phyloP scores from a whole-genome alignment of 768 basidiomycete species.

The Punctularia strigosozonata region DNA sequence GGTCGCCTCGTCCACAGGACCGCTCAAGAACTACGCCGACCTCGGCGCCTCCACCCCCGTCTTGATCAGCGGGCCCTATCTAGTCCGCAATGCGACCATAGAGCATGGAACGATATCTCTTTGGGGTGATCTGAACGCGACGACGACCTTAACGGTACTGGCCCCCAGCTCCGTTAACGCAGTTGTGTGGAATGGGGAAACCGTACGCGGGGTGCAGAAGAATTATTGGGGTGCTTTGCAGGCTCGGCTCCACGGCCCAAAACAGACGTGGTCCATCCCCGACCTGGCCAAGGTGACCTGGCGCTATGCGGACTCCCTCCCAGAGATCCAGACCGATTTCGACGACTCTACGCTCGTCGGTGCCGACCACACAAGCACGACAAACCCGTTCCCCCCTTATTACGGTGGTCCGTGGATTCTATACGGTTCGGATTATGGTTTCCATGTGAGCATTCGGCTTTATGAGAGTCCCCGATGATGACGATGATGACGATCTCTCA shows the following conservation, averaged over 20 bases:
- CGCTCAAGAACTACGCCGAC: conserved; percentile 14
- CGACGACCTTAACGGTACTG: conserved; percentile 12
- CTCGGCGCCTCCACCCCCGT: conserved; percentile 12
- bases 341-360: conserved; percentile 16
- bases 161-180: conserved; percentile 8
- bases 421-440: conserved; percentile 14
- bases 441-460: no score
- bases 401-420: no score
- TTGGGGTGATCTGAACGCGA: conserved; percentile 15
- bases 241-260: no score
- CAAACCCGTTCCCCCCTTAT: conserved; percentile 12
- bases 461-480: no score
- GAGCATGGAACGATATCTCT: conserved; percentile 9
- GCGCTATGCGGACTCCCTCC: conserved; percentile 16
- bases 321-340: conserved; percentile 14
- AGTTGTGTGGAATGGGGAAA: conserved; percentile 17
- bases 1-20: conserved; percentile 10
- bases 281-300: conserved; percentile 13
- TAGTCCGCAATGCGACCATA: conserved; percentile 18
- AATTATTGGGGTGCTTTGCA: conserved; percentile 5
- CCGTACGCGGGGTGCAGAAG: conserved; percentile 5
- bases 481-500: no score
- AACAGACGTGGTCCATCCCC: no score
- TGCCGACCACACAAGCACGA: conserved; percentile 16
- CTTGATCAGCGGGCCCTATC: conserved; percentile 17